Evolutionary conservation across 2,329 filamentous ascomycete species (phyloP), one percentile per base, ranked within the genome.

Genomic region (Dothideomycetidae sp.): DNA sequence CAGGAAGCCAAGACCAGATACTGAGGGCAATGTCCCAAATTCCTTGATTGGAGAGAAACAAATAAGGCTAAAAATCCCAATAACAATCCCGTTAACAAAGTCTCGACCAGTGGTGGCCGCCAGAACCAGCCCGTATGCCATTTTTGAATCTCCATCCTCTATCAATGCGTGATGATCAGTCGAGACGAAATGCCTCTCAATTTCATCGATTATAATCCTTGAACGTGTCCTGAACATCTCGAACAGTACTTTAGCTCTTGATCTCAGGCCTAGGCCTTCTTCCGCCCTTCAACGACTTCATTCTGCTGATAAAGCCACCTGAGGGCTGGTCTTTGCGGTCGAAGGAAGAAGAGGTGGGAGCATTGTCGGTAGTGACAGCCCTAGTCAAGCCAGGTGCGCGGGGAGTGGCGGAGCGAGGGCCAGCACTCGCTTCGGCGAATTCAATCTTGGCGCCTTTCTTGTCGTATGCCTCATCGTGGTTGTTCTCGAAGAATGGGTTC

Each of bases 281-380:
- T 19, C 74, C 73, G 35, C 78, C 78, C 64, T 83, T 86, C 59
- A 90, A 61, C 58, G 78, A 84, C 69, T 82, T 85, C 63, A 90
- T 82, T 38, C 83, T 73, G 36, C 73, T 81, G 44, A 92, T 56
- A 44, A 92, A 77, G 2, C 81, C 79, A 31, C 63, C 61, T 63
- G 47, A 55, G 53, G 49, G 46, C 57, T 58, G 28, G 61, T 64
- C 41, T 64, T 63, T 41, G 39, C 48, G 41, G 32, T 43, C 46
- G 12, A 36, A 37, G 9, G 37, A 31, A 3, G 44, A 39, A n/a
- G 36, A 10, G 11, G 37, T 37, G 7, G 40, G 29, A 15, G 37
- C 46, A 39, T 35, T 54, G 51, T 43, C 33, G 52, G 52, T 12
- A 52, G 79, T 84, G 2, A 67, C 57, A 47, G 77, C 71, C 47